A percentile compares a stretch with the other conserved stretches of the same genome.
phyloP scores from a whole-genome alignment of 768 basidiomycete genomes.

The Agaricus sinodeliciosus region DNA sequence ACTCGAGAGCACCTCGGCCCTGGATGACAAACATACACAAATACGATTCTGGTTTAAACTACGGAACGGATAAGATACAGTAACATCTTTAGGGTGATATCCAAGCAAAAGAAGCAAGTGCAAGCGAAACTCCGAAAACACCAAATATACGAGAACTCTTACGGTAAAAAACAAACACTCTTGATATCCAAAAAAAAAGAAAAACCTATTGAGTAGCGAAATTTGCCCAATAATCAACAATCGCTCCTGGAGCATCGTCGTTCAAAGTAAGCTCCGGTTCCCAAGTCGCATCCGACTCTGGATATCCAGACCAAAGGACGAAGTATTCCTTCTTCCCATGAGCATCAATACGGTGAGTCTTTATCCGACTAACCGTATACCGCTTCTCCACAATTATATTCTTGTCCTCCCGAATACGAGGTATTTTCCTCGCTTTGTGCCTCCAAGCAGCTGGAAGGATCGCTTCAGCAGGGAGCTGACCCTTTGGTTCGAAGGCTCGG shows the following conservation, averaged over 20 bases:
- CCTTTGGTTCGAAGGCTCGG: constrained; percentile 27
- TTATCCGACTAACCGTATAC: constrained; percentile 33
- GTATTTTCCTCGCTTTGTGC: constrained; percentile 32
- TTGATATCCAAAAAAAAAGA: not conserved
- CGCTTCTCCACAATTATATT: constrained; percentile 34
- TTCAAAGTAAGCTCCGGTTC: constrained; percentile 40
- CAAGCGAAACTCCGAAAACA: not conserved
- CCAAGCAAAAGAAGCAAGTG: not conserved
- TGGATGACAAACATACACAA: constrained; percentile 6
- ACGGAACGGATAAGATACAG: not conserved
- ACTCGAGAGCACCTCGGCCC: constrained; percentile 1
- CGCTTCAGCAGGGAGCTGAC: constrained; percentile 18
- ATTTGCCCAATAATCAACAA: constrained; percentile 33
- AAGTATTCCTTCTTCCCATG: constrained; percentile 34
- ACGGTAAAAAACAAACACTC: not conserved
- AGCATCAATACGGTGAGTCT: constrained; percentile 26
- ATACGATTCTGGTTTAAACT: not conserved
- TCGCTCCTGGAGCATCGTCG: constrained; percentile 40
- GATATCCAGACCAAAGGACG: constrained; percentile 54
- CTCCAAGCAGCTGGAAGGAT: constrained; percentile 52
- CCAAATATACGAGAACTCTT: not conserved
- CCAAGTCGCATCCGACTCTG: constrained; percentile 48
- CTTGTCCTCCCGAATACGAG: constrained; percentile 34
- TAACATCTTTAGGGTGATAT: not conserved
- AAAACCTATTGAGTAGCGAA: not conserved